These are phyloP conservation scores for Metarhizium rileyi DNA, from an alignment of 2,329 filamentous ascomycete species.

Conservation along the genomic window DNA sequence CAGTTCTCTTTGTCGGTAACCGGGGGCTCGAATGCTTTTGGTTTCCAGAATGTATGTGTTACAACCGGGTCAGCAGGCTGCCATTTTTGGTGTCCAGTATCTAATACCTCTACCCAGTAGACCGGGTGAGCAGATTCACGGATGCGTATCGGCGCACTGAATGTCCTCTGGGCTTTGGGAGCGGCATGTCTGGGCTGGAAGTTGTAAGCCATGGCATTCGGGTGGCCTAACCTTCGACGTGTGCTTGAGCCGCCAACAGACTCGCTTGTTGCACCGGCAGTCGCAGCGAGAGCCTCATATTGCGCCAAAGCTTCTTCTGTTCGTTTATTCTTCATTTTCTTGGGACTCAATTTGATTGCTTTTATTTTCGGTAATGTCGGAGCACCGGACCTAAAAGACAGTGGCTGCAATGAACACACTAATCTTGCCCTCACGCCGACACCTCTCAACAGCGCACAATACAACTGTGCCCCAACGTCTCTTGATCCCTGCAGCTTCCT, in stretches of 20 bases:
- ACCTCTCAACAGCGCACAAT: conserved; percentile 77
- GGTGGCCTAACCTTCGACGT: conserved; percentile 42
- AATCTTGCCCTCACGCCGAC: conserved; percentile 73
- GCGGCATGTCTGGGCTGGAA: conserved; percentile 34
- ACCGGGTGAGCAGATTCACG: conserved; percentile 70
- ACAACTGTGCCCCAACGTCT: conserved; percentile 82
- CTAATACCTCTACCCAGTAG: conserved; percentile 92
- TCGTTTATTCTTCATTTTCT: conserved; percentile 24
- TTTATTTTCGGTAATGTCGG: conserved; percentile 37
- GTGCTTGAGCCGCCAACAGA: conserved; percentile 26
- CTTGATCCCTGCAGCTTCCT: conserved; percentile 66
- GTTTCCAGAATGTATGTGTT: conserved; percentile 65
- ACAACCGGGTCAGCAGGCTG: conserved; percentile 78
- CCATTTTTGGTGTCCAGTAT: conserved; percentile 83
- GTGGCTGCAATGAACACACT: conserved; percentile 80
- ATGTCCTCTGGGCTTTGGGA: conserved; percentile 20
- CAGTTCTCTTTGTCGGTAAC: conserved; percentile 65
- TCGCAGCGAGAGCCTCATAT: conserved; percentile 29
- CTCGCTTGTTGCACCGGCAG: conserved; percentile 16
- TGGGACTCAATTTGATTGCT: conserved; percentile 18
- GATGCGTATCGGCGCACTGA: conserved; percentile 33
- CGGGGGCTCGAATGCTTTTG: conserved; percentile 72
- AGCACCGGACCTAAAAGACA: conserved; percentile 54
- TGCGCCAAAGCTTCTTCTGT: conserved; percentile 10
- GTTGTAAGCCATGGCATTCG: conserved; percentile 42